These are phyloP conservation scores for Eucalyptus polyanthemos DNA, from an alignment of 345 rosid species.

Conservation along the genomic window DNA sequence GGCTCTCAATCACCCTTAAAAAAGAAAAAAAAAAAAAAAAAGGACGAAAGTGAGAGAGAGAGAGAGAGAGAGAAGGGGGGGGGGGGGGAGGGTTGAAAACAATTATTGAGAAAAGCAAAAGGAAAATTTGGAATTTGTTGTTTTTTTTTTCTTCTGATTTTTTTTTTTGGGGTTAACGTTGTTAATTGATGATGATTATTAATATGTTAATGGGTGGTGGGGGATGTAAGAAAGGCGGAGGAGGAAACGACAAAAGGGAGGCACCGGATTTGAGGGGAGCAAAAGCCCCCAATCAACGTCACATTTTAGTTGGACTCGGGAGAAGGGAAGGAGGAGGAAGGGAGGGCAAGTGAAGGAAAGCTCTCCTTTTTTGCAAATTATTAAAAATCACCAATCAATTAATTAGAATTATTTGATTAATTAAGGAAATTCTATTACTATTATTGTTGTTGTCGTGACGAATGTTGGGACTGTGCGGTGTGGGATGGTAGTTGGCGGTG, in stretches of 20 bases:
- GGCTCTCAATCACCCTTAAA: background rate
- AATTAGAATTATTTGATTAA: too few relatives aligned
- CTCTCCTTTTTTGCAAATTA: background rate
- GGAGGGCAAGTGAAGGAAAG: background rate
- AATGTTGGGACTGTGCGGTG: background rate
- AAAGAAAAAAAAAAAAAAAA: background rate
- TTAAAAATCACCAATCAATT: too few relatives aligned
- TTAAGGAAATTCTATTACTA: too few relatives aligned
- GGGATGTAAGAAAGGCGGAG: background rate
- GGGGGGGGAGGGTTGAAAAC: background rate
- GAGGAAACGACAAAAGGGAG: background rate
- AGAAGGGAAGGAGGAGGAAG: background rate
- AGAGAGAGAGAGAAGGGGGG: background rate
- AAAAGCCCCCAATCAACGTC: background rate
- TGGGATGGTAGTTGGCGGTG: background rate
- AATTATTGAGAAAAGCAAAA: background rate
- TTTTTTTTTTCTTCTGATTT: background rate
- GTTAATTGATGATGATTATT: too few relatives aligned
- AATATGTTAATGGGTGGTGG: background rate
- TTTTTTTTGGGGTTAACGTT: background rate
- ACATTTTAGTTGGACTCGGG: background rate
- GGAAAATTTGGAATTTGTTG: background rate
- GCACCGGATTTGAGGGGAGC: background rate
- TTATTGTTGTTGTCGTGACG: background rate
- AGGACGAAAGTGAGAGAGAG: background rate